Conservation (phyloP, 768 basidiomycete species). For the Tylopilus rubrobrunneus region DNA sequence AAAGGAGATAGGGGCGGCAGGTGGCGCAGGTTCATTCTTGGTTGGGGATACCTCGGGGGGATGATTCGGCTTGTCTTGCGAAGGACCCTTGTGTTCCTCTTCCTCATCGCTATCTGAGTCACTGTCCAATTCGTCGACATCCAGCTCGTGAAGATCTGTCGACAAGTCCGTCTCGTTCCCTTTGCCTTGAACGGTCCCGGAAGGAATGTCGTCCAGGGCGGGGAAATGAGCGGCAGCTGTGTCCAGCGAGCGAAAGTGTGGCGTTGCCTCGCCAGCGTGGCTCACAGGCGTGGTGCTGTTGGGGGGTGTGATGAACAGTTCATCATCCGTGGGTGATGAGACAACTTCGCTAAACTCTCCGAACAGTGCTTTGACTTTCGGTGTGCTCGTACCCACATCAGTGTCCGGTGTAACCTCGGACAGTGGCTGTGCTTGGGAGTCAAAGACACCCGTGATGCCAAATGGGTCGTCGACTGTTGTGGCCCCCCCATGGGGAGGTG, state of each 20-base stretch:
- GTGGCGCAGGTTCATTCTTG: conserved; percentile 10
- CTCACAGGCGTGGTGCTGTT: conserved; percentile 34
- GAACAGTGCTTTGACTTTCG: conserved; percentile 11
- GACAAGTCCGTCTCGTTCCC: conserved; percentile 51
- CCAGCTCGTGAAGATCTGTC: conserved; percentile 54
- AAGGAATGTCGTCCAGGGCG: conserved; percentile 31
- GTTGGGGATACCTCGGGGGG: conserved; percentile 11
- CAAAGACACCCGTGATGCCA: conserved; percentile 39
- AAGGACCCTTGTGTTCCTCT: conserved; percentile 31
- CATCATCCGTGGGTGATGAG: conserved; percentile 38
- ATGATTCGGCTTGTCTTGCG: conserved; percentile 19
- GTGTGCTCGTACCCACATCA: conserved; percentile 21
- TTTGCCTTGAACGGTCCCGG: conserved; percentile 20
- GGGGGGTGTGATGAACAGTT: conserved; percentile 61
- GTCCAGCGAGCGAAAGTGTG: conserved; percentile 25
- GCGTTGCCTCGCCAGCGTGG: conserved; percentile 8
- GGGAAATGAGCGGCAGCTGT: conserved; percentile 33
- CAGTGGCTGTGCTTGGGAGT: conserved; percentile 5
- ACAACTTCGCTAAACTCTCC: conserved; percentile 21
- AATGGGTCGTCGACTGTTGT: conserved; percentile 46
- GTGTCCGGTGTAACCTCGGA: conserved; percentile 20
- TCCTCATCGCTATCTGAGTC: conserved; percentile 47
- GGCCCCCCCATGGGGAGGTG: conserved; percentile 3
- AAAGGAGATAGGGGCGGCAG: conserved; percentile 35
- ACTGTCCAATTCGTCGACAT: conserved; percentile 52